Conservation (phyloP, 257 asterid genomes). For the Asclepias syriaca region DNA sequence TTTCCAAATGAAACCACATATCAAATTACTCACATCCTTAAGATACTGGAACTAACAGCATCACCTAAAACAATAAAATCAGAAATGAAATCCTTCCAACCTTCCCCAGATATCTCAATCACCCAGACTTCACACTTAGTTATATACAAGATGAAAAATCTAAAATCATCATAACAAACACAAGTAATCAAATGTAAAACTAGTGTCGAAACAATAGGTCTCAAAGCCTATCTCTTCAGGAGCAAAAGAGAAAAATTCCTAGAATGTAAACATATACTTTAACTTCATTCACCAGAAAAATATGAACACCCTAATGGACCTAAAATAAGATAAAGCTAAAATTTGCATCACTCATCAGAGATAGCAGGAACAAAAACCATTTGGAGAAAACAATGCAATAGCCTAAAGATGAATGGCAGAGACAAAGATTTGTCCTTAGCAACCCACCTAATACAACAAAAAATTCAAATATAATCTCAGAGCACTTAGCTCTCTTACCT, state of each 20-base stretch:
- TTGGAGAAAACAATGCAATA: not conserved
- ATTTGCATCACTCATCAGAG: no score
- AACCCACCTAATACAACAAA: not conserved
- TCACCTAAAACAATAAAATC: not conserved
- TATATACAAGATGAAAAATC: not conserved
- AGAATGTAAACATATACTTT: not conserved
- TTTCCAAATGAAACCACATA: not conserved
- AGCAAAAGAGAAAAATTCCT: not conserved
- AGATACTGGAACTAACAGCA: not conserved
- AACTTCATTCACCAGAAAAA: not conserved
- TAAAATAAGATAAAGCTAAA: not conserved
- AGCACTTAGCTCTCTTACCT: not conserved
- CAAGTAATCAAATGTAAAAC: not conserved
- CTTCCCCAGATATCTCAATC: not conserved
- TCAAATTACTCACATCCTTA: not conserved
- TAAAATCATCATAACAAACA: not conserved
- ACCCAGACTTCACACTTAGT: not conserved
- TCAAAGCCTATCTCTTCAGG: not conserved
- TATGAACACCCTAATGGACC: not conserved
- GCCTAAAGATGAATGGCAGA: not conserved
- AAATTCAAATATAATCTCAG: not conserved
- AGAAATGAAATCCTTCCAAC: not conserved
- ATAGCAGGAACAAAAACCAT: not conserved
- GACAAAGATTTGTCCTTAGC: not conserved
- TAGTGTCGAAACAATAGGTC: not conserved